Conservation (phyloP, 2,329 filamentous ascomycete species). For the Furcasterigmium furcatum region DNA sequence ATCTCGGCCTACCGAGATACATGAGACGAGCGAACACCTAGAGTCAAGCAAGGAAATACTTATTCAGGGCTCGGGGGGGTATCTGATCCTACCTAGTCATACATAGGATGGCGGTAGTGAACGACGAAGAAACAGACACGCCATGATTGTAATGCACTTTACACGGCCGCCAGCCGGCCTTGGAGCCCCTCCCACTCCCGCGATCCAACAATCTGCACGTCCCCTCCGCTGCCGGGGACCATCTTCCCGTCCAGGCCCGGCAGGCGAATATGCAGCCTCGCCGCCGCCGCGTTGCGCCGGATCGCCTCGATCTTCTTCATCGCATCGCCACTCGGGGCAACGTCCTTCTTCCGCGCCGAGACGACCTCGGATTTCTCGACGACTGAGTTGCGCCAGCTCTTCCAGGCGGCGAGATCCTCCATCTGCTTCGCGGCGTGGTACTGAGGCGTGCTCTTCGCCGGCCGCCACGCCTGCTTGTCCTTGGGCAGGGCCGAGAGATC, state of each 20-base stretch:
- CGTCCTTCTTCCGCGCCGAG: slow-evolving; percentile 11
- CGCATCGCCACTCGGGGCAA: slow-evolving; percentile 14
- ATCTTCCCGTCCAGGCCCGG: slow-evolving; percentile 43
- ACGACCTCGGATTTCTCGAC: slow-evolving; percentile 48
- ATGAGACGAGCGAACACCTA: too few species aligned
- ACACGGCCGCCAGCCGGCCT: slow-evolving; percentile 31
- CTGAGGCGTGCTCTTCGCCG: slow-evolving; percentile 59
- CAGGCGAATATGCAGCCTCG: slow-evolving; percentile 48
- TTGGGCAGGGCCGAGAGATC: slow-evolving; percentile 55
- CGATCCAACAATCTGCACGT: slow-evolving; percentile 50
- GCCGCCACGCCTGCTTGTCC: slow-evolving; percentile 64
- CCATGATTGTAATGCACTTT: not conserved
- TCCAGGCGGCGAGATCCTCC: slow-evolving; percentile 64
- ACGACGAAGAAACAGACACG: slow-evolving; percentile 2
- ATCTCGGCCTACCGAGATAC: too few species aligned
- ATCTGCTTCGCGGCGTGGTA: slow-evolving; percentile 64
- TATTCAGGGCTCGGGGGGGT: not conserved
- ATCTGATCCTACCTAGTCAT: slow-evolving; percentile 4
- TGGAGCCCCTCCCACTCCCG: slow-evolving; percentile 54
- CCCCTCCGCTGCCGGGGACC: slow-evolving; percentile 27
- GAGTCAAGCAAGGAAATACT: too few species aligned
- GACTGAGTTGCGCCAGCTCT: slow-evolving; percentile 53
- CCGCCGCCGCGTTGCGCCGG: slow-evolving; percentile 29
- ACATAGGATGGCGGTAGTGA: not conserved
- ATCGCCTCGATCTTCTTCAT: slow-evolving; percentile 23